A percentile compares a stretch with the other conserved stretches of the same genome.
Conservation (phyloP, 495 filamentous ascomycete species). For the Clohesyomyces aquaticus region DNA sequence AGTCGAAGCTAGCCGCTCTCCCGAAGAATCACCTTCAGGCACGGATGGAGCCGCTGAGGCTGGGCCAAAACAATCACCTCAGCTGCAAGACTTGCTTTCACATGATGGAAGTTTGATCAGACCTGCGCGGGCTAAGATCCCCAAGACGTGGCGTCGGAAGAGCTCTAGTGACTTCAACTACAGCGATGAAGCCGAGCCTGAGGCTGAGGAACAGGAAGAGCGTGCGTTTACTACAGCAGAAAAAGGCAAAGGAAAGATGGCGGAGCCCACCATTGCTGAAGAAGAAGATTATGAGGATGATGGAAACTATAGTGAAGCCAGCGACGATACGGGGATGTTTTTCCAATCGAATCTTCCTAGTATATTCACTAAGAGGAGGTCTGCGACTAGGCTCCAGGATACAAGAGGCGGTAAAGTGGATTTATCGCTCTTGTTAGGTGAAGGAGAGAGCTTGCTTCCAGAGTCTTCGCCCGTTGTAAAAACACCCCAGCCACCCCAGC, state of each 20-base stretch:
- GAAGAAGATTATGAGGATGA: conserved; percentile 11
- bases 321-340: conserved; percentile 46
- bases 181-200: conserved; percentile 40
- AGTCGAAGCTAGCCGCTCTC: conserved; percentile 50
- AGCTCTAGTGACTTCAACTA: conserved; percentile 47
- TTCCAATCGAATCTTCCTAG: conserved; percentile 44
- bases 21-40: conserved; percentile 30
- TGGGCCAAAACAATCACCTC: conserved; percentile 12
- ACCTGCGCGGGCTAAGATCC: conserved; percentile 49
- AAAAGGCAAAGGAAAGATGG: conserved; percentile 26
- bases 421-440: conserved; percentile 22
- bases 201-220: conserved; percentile 9
- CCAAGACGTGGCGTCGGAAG: conserved; percentile 52
- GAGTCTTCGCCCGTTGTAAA: conserved; percentile 18
- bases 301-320: conserved; percentile 35
- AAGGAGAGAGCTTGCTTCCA: conserved; percentile 23
- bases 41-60: conserved; percentile 20
- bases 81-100: conserved; percentile 38
- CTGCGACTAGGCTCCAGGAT: not conserved
- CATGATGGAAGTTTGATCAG: conserved; percentile 30
- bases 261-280: conserved; percentile 6
- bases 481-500: not conserved
- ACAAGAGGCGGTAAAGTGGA: conserved; percentile 22
- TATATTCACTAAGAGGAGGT: conserved; percentile 35
- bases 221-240: conserved; percentile 9